Evolutionary conservation across 108 stramenopile species (phyloP).

Genomic region (Nannochloropsis salina): DNA sequence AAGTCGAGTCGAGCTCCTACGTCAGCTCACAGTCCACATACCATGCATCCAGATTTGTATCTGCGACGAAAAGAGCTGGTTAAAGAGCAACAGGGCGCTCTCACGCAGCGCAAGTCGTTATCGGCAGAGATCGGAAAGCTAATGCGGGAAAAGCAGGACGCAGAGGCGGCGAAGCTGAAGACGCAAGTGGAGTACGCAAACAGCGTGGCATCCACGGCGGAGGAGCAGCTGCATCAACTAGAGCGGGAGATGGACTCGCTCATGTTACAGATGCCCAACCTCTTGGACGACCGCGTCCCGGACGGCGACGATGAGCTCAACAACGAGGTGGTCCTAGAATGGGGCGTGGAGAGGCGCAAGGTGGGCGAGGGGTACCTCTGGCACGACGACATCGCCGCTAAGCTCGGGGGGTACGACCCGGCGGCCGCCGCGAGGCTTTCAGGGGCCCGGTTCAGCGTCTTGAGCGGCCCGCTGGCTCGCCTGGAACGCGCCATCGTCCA

Average conservation of each 20-base stretch:
- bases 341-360: constrained; percentile 76
- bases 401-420: constrained; percentile 71
- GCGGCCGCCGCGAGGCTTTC: constrained; percentile 81
- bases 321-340: constrained; percentile 69
- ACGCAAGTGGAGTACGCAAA: constrained; percentile 43
- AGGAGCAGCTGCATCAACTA: constrained; percentile 46
- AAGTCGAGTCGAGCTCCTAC: background rate
- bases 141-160: constrained; percentile 44
- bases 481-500: constrained; percentile 87
- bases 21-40: background rate
- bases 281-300: constrained; percentile 79
- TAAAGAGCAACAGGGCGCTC: constrained; percentile 40
- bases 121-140: constrained; percentile 53
- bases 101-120: constrained; percentile 39
- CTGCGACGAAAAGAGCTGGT: constrained; percentile 43
- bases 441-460: constrained; percentile 81
- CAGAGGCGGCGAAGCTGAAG: constrained; percentile 45
- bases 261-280: constrained; percentile 77
- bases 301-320: constrained; percentile 72
- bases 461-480: constrained; percentile 72
- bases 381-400: constrained; percentile 88
- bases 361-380: constrained; percentile 69
- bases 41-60: constrained; percentile 34
- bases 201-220: constrained; percentile 40
- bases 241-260: constrained; percentile 65